Conservation (phyloP, 306 rosid genomes). For the Acmispon strigosus region DNA sequence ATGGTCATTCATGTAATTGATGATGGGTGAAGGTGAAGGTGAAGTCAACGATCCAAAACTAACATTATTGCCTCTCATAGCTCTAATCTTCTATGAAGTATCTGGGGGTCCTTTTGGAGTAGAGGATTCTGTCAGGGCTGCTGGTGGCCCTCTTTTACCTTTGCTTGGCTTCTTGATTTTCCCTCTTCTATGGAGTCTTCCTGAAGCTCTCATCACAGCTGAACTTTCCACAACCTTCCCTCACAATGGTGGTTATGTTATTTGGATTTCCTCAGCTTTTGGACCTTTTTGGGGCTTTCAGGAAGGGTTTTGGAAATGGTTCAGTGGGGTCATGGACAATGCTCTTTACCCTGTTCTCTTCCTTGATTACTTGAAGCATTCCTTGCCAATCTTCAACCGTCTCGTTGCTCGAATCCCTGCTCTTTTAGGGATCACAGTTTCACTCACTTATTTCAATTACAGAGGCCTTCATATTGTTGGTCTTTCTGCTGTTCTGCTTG, state of each 20-base stretch:
- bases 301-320: constrained; percentile 93
- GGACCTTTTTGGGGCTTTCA: constrained; percentile 95
- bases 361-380: constrained; percentile 79
- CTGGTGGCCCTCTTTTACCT: constrained; percentile 77
- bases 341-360: constrained; percentile 86
- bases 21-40: constrained; percentile 47
- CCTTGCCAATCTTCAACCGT: constrained; percentile 52
- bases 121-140: constrained; percentile 74
- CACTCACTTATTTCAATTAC: constrained; percentile 73
- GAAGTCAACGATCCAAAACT: constrained; percentile 41
- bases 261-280: constrained; percentile 79
- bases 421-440: constrained; percentile 50
- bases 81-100: constrained; percentile 85
- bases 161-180: constrained; percentile 69
- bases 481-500: constrained; percentile 67
- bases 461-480: constrained; percentile 87
- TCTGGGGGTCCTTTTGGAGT: constrained; percentile 94
- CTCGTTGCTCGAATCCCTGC: constrained; percentile 61
- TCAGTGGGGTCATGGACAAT: constrained; percentile 92
- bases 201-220: constrained; percentile 84
- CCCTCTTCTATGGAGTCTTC: constrained; percentile 81
- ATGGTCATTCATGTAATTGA: too few species aligned
- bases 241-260: constrained; percentile 72
- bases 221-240: constrained; percentile 91
- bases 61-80: constrained; percentile 76